Evolutionary conservation across 176 grass and related monocot species (phyloP), one percentile per base, ranked within the genome.

Genomic region (Sorghum bicolor): DNA sequence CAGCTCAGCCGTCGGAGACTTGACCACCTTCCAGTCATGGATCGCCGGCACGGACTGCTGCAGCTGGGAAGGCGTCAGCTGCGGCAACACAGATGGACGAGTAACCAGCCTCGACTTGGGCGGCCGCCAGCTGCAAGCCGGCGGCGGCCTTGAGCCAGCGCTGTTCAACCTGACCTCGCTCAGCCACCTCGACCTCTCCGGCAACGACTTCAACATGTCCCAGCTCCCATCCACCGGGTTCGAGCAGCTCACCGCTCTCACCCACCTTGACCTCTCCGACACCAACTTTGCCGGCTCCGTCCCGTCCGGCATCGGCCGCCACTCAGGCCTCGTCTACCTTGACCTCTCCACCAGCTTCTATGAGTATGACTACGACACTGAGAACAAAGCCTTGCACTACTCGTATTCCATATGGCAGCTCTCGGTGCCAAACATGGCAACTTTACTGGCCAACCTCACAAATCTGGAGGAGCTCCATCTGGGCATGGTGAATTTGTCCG

Each of bases 231-330:
- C 50, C 32, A 24, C 45, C 25, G 80, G 86, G 8, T 85, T 94
- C 61, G 83, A 88, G 37, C 67, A 19, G 16, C 86, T 94, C n/a
- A 5, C 61, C 44, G 73, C 84, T 63, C 75, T 94, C 76, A 87
- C 64, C 20, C 64, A 80, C 67, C 81, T 91, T 52, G 87, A 94
- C 71, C 87, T 94, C 70, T 94, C 92, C 15, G 38, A 76, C 57
- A 14, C 84, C 9, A 84, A 82, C n/a, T 80, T 94, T 65, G 48
- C 67, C 14, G 89, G 87, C 64, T 67, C 77, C 30, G 76, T 94
- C 11, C 84, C 92, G 3, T 31, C 7, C 36, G 77, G 70, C 79
- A 53, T 94, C 26, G 74, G 83, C 41, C 53, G 52, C 31, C 74
- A 5, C 76, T 10, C 70, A 80, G 74, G 2, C 82, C 85, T 94